Evolutionary conservation across 2,329 filamentous ascomycete species (phyloP).

Genomic region (Thermochaetoides dissita): DNA sequence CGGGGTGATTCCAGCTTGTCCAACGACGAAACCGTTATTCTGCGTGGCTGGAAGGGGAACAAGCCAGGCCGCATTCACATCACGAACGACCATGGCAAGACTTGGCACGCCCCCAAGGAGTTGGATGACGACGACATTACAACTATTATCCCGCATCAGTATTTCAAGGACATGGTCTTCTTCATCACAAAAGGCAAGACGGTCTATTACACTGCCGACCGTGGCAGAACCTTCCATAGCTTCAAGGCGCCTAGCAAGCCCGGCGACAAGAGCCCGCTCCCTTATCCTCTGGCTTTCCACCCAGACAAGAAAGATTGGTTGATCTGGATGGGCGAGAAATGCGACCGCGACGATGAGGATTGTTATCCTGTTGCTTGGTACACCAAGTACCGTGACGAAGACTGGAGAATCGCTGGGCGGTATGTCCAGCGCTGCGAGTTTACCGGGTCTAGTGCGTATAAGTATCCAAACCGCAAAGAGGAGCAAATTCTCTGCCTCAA

Average conservation of each 20-base stretch:
- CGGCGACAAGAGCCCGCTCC: constrained; percentile 12
- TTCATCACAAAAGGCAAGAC: constrained; percentile 57
- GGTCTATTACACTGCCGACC: constrained; percentile 70
- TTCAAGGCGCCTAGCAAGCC: constrained; percentile 55
- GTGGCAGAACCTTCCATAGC: constrained; percentile 56
- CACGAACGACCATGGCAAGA: constrained; percentile 77
- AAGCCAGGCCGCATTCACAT: constrained; percentile 51
- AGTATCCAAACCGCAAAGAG: constrained; percentile 28
- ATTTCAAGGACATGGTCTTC: constrained; percentile 74
- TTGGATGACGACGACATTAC: constrained; percentile 57
- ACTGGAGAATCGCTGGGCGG: constrained; percentile 61
- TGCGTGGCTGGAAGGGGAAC: constrained; percentile 32
- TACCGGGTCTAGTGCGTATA: constrained; percentile 50
- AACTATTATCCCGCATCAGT: constrained; percentile 61
- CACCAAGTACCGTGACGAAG: constrained; percentile 64
- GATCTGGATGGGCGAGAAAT: constrained; percentile 73
- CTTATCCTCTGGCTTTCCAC: constrained; percentile 58
- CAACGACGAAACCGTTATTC: constrained; percentile 58
- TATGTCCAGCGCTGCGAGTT: constrained; percentile 79
- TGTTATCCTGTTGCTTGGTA: constrained; percentile 66
- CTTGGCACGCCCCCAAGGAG: constrained; percentile 51
- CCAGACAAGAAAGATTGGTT: constrained; percentile 77
- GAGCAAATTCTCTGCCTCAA: constrained; percentile 49
- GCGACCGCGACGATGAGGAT: constrained; percentile 36
- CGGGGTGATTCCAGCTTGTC: constrained; percentile 49